Evolutionary conservation across 2,329 filamentous ascomycete species (phyloP), one percentile per base, ranked within the genome.

Genomic region (Acephala macrosclerotiorum): DNA sequence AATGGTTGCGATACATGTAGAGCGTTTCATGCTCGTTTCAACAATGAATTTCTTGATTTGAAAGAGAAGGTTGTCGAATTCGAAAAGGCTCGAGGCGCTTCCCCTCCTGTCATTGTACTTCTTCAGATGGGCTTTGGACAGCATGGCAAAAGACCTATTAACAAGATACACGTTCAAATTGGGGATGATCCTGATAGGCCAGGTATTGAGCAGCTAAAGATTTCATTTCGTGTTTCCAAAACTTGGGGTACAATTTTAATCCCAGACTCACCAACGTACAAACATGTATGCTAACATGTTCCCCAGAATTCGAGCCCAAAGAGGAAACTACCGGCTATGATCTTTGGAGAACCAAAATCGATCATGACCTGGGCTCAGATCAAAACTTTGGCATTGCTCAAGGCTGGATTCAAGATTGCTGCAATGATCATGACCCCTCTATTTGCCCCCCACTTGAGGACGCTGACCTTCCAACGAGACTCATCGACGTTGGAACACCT

Each of bases 211-310:
- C 57, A 40, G 57, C 6, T 59, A 38, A 59, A 47, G 38, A 47
- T 59, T n/a, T 59, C 57, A 8, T 59, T 59, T 59, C 57, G 57
- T 8, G 38, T 59, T 12, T 59, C 38, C 25, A 33, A 18, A 47
- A 14, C 38, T 33, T 20, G 57, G n/a, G 57, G 38, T 59, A 8
- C 18, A 6, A 8, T 8, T 59, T 33, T 14, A 14, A 59, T 16
- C 40, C 22, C n/a, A n/a, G n/a, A n/a, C 26, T 25, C 18, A 33
- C 18, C 25, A n/a, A 11, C 26, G 26, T 36, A 6, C 14, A 16
- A 29, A 53, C n/a, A 16, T 16, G 26, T 7, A 3, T 53, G 25
- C 49, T 53, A 53, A 53, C 3, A 29, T 14, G 22, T 16, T 1
- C 1, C 26, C 11, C 14, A 53, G 49, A 18, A 18, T n/a, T 53